phyloP scores from a whole-genome alignment of 1,284 basidiomycete genomes.

The Trichosporon sp. region DNA sequence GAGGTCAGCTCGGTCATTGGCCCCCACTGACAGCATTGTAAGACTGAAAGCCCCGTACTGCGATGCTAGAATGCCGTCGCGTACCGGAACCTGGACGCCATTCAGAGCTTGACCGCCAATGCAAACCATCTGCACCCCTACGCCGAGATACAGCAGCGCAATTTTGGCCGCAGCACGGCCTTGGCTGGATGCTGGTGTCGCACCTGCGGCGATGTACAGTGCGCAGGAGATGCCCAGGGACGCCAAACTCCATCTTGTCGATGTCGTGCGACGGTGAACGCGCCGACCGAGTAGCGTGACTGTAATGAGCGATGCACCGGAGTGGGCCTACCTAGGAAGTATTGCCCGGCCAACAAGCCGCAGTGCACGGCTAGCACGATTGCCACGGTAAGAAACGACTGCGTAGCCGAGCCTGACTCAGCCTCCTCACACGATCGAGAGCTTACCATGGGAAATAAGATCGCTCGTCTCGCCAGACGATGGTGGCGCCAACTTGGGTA shows the following conservation, averaged over 20 bases:
- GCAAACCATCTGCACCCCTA: conserved; percentile 22
- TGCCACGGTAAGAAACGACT: conserved; percentile 27
- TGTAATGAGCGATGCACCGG: background rate
- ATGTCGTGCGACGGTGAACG: background rate
- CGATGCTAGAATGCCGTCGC: background rate
- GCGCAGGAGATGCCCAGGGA: conserved; percentile 17
- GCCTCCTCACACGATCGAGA: too few relatives aligned
- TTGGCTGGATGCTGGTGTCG: conserved; percentile 17
- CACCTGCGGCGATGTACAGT: conserved; percentile 19
- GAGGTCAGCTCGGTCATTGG: conserved; percentile 8
- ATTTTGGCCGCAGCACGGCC: conserved; percentile 23
- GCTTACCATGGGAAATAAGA: background rate
- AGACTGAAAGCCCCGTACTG: conserved; percentile 35
- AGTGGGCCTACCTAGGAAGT: background rate
- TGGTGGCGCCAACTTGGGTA: background rate
- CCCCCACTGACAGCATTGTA: conserved; percentile 30
- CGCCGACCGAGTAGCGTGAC: background rate
- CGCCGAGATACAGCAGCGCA: conserved; percentile 27
- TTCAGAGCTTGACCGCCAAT: conserved; percentile 9
- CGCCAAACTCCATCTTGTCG: background rate
- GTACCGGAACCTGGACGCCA: conserved; percentile 1
- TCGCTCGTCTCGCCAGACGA: background rate
- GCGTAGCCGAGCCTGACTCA: background rate
- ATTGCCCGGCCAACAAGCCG: conserved; percentile 24
- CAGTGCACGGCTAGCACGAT: conserved; percentile 24